Base-by-base conservation (phyloP, 1,139 yeast species). In the Zygoascus sp. region DNA sequence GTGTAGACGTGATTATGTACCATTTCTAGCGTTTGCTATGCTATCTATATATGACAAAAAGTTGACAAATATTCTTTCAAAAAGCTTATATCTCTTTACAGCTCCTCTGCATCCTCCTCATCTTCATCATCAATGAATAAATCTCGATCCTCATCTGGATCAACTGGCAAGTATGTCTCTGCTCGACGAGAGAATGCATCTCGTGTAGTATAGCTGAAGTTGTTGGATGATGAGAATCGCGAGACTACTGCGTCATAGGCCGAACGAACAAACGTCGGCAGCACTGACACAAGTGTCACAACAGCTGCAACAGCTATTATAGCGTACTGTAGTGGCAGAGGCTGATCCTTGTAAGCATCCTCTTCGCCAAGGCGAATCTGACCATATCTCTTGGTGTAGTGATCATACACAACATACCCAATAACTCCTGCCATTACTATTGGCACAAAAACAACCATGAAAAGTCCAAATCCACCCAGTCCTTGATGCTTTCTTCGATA, bases 341-440 rank as follows among this genome's bases (percentile, higher is more conserved):
- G 57, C 47, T 53, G 61, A 38, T 55, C 53, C 32, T 53, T 46
- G 19, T 49, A 63, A 22, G 55, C 57, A 19, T 82, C 87, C 40
- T 81, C 89, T 48, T 82, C 92, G 39, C 85, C 94, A 43, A 90
- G 74, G 58, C 96, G 74, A 49, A 90, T 90, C 63, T 85, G 95
- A 13, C 97, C 96, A 59, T 86, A 80, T 57, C 88, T 73, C 50
- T 81, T 74, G 63, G 86, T 81, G 6, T 95, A 95, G 57, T 81
- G 77, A 51, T 86, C 92, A 65, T 85, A 89, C 17, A 88, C 81
- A 66, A 87, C 79, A 79, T 83, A 82, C 1, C 80, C 73, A 3
- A 83, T 76, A 40, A 70, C 72, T 3, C 79, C 58, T 53, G 86
- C 80, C 11, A 80, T 74, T 0, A 69, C 57, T 20, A 83, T 59